Conservation (phyloP, 1,284 basidiomycete genomes). For the Abortiporus biennis region DNA sequence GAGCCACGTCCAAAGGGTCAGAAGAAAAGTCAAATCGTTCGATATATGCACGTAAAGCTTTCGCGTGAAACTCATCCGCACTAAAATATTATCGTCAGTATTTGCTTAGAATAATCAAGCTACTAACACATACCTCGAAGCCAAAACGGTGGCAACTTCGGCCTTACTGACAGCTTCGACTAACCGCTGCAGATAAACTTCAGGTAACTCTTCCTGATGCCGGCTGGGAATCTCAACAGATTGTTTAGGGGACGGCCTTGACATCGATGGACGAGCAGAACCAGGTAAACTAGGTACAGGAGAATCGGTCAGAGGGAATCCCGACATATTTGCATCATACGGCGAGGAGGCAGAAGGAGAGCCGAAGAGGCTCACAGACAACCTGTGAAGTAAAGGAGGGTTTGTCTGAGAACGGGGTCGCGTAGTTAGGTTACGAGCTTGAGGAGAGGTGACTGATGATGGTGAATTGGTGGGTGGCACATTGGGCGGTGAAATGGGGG, state of each 20-base stretch:
- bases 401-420: constrained; percentile 63
- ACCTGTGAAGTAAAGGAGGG: constrained; percentile 61
- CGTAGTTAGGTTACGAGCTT: constrained; percentile 15
- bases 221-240: constrained; percentile 41
- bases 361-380: constrained; percentile 65
- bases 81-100: constrained; percentile 32
- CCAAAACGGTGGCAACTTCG: constrained; percentile 74
- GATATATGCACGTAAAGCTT: constrained; percentile 73
- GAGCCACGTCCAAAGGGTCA: constrained; percentile 87
- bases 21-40: constrained; percentile 74
- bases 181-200: constrained; percentile 63
- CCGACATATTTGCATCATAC: constrained; percentile 19
- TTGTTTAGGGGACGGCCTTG: constrained; percentile 28
- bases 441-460: constrained; percentile 9
- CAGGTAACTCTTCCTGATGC: constrained; percentile 59
- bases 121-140: constrained; percentile 58
- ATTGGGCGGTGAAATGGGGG: constrained; percentile 9
- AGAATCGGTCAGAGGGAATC: constrained; percentile 20
- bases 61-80: constrained; percentile 64
- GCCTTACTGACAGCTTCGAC: constrained; percentile 60
- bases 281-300: constrained; percentile 29
- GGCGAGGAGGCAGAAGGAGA: constrained; percentile 33
- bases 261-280: constrained; percentile 40
- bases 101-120: constrained; percentile 8
- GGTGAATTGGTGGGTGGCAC: constrained; percentile 13